These are phyloP conservation scores for Grigorovia humatica DNA, from an alignment of 805 yeast species.

Conservation along the genomic window DNA sequence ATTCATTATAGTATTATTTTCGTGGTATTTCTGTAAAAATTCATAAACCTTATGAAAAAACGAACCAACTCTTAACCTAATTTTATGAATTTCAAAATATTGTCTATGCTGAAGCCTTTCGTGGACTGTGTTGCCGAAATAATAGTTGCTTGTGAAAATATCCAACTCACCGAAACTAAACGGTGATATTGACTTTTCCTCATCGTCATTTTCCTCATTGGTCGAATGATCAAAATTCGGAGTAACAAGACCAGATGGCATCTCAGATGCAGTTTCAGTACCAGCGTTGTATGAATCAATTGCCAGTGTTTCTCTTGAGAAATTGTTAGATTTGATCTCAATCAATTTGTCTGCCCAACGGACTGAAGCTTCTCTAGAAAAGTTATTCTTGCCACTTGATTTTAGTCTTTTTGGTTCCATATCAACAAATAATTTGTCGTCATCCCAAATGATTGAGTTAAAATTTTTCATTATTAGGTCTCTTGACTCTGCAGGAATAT, in stretches of 20 bases:
- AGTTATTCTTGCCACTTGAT: slow-evolving; percentile 39
- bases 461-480: slow-evolving; percentile 21
- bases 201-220: neutral
- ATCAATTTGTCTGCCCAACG: slow-evolving; percentile 18
- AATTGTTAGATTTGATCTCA: slow-evolving; percentile 4
- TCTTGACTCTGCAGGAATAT: neutral
- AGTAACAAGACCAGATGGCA: slow-evolving; percentile 28
- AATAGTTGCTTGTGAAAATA: slow-evolving; percentile 54
- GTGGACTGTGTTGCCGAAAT: slow-evolving; percentile 44
- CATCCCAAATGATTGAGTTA: slow-evolving; percentile 26
- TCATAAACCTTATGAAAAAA: slow-evolving; percentile 49
- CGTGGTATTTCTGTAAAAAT: slow-evolving; percentile 39
- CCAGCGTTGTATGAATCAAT: slow-evolving; percentile 9
- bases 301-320: neutral
- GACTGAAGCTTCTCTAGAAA: slow-evolving; percentile 27
- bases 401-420: slow-evolving; percentile 19
- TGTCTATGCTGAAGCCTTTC: slow-evolving; percentile 33
- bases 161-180: slow-evolving; percentile 43
- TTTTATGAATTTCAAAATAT: slow-evolving; percentile 46
- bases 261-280: slow-evolving; percentile 28
- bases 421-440: slow-evolving; percentile 28
- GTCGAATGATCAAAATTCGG: slow-evolving; percentile 30
- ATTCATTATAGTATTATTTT: slow-evolving; percentile 55
- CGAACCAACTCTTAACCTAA: slow-evolving; percentile 50
- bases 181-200: neutral